Evolutionary conservation across 2,329 filamentous ascomycete species (phyloP).

Genomic region (Apiospora hydei): DNA sequence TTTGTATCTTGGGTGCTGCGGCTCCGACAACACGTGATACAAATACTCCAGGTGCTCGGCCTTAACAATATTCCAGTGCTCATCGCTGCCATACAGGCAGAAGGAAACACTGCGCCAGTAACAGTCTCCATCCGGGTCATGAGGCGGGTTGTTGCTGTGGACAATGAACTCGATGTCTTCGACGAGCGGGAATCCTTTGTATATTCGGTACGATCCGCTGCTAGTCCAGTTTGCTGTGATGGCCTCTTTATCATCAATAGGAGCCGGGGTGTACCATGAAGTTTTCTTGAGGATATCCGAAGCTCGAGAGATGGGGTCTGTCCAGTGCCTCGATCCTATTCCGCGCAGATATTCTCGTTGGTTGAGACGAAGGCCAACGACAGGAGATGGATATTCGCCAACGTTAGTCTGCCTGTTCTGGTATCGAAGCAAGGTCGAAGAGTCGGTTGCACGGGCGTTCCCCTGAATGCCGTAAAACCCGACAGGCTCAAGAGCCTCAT

Average conservation of each 20-base stretch:
- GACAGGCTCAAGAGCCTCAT: not conserved
- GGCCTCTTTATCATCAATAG: conserved; percentile 14
- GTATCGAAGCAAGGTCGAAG: conserved; percentile 18
- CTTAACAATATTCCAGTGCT: conserved; percentile 41
- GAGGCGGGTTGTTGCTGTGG: conserved; percentile 32
- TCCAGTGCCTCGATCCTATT: not conserved
- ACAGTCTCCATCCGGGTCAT: conserved; percentile 36
- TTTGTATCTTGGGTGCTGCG: conserved; percentile 37
- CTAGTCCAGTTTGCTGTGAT: not conserved
- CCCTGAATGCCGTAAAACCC: conserved; percentile 12
- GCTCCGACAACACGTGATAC: conserved; percentile 36
- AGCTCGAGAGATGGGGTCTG: not conserved
- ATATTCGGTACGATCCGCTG: conserved; percentile 25
- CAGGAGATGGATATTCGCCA: conserved; percentile 24
- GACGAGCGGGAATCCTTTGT: conserved; percentile 43
- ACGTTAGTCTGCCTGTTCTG: not conserved
- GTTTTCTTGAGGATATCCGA: conserved; percentile 2
- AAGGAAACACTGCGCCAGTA: conserved; percentile 44
- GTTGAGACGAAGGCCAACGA: conserved; percentile 19
- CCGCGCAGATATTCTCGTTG: not conserved
- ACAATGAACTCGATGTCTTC: conserved; percentile 42
- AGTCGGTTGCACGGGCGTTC: not conserved
- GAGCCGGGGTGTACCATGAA: not conserved
- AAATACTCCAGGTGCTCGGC: conserved; percentile 43
- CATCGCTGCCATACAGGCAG: conserved; percentile 37